Evolutionary conservation across 345 rosid species (phyloP).

Genomic region (Moricandia moricandioides): DNA sequence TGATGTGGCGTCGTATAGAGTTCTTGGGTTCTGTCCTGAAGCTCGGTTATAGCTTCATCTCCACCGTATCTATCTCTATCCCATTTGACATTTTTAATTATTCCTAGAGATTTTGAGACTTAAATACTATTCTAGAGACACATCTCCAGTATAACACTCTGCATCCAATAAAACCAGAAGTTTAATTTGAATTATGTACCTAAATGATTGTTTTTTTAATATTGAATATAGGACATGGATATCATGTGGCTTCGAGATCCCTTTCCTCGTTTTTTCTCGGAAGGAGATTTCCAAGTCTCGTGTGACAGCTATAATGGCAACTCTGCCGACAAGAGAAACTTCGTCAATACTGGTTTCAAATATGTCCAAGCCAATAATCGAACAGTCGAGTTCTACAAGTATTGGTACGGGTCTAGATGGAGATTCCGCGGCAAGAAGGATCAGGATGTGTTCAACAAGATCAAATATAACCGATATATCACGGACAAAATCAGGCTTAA

Average conservation of each 20-base stretch:
- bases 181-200: no score
- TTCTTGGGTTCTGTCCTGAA: conserved; percentile 41
- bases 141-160: not conserved
- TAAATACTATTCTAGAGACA: conserved; percentile 48
- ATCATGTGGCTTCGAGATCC: not conserved
- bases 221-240: not conserved
- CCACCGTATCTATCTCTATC: conserved; percentile 41
- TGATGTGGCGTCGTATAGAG: conserved; percentile 60
- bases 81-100: not conserved
- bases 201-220: not conserved
- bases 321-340: not conserved
- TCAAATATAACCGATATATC: not conserved
- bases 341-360: not conserved
- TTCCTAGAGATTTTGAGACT: conserved; percentile 32
- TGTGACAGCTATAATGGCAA: not conserved
- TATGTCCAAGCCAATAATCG: not conserved
- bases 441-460: not conserved
- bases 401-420: not conserved
- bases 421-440: not conserved
- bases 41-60: conserved; percentile 54
- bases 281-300: not conserved
- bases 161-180: no score
- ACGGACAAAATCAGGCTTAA: not conserved
- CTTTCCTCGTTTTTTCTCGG: not conserved
- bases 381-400: not conserved